Percentiles rank a stretch among this genome's conserved stretches.
Conservation (phyloP, 768 basidiomycete genomes). For the Sarcomyxa edulis region DNA sequence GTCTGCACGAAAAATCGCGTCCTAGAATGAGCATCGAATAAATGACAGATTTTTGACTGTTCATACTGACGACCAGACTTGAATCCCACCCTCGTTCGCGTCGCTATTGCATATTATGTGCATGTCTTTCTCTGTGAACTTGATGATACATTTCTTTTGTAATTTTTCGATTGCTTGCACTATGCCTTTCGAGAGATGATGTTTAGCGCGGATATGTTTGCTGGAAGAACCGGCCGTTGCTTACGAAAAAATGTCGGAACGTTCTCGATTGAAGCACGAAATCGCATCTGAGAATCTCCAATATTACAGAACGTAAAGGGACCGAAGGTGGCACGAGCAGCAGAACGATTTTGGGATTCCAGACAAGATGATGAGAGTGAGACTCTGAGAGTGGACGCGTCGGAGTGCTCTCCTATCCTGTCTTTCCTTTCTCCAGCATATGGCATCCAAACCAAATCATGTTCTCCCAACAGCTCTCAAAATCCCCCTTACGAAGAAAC, state of each 20-base stretch:
- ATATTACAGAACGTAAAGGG: too few species aligned
- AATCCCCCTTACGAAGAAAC: slow-evolving; percentile 57
- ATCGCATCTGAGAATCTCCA: too few species aligned
- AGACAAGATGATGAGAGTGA: too few species aligned
- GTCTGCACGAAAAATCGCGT: slow-evolving; percentile 28
- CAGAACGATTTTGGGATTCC: too few species aligned
- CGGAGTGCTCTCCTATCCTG: too few species aligned
- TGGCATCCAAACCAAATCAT: too few species aligned
- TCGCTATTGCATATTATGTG: slow-evolving; percentile 82
- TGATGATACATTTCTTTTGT: slow-evolving; percentile 80
- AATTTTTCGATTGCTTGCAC: slow-evolving; percentile 80
- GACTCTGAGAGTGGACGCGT: too few species aligned
- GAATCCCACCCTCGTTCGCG: slow-evolving; percentile 76
- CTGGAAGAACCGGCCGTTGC: slow-evolving; percentile 7
- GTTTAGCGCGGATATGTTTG: background rate
- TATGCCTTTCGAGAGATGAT: slow-evolving; percentile 43
- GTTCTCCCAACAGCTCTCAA: slow-evolving; percentile 63
- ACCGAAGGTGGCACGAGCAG: too few species aligned
- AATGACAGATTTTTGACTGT: background rate
- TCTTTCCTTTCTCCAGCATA: too few species aligned
- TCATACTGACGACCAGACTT: slow-evolving; percentile 65
- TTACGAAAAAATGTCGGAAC: slow-evolving; percentile 51
- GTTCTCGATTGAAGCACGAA: slow-evolving; percentile 55
- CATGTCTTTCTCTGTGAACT: slow-evolving; percentile 69
- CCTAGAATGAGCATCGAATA: background rate